These are phyloP conservation scores for Eragrostis tef DNA, from an alignment of 202 grass and related monocot genomes.

Conservation along the genomic window DNA sequence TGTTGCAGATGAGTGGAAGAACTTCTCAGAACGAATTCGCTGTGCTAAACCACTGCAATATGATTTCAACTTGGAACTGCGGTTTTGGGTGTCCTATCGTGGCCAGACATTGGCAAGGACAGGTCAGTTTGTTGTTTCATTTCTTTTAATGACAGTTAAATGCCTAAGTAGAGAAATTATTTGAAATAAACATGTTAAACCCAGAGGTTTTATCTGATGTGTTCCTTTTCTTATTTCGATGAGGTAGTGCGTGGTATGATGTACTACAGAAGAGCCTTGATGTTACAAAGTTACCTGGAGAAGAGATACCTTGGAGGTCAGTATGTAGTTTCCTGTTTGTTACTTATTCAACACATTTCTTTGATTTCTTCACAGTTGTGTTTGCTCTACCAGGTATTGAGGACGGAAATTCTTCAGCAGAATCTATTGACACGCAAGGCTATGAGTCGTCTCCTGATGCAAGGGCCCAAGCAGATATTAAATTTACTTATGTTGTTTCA, in stretches of 20 bases:
- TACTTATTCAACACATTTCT: slow-evolving; percentile 37
- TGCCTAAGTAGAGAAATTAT: slow-evolving; percentile 16
- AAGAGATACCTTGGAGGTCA: slow-evolving; percentile 80
- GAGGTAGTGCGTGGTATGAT: slow-evolving; percentile 93
- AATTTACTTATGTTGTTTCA: slow-evolving; percentile 97
- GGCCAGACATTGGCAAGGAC: slow-evolving; percentile 98
- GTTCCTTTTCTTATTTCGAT: slow-evolving; percentile 43
- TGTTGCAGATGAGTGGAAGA: slow-evolving; percentile 87
- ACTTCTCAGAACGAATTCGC: slow-evolving; percentile 91
- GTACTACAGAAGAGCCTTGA: slow-evolving; percentile 96
- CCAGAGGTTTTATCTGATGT: not conserved
- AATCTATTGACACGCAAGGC: slow-evolving; percentile 80
- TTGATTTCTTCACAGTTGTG: slow-evolving; percentile 34
- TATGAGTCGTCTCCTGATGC: slow-evolving; percentile 82
- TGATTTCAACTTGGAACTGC: slow-evolving; percentile 84
- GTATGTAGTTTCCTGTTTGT: slow-evolving; percentile 30
- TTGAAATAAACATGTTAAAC: slow-evolving; percentile 25
- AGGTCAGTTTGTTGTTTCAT: slow-evolving; percentile 53
- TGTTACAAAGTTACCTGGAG: slow-evolving; percentile 97
- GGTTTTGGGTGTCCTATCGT: slow-evolving; percentile 97
- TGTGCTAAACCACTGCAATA: slow-evolving; percentile 63
- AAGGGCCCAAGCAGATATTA: slow-evolving; percentile 90
- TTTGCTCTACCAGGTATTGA: slow-evolving; percentile 67
- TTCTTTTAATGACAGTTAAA: slow-evolving; percentile 20
- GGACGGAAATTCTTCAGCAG: slow-evolving; percentile 69